These are phyloP conservation scores for Neurospora sp. DNA, from an alignment of 2,329 filamentous ascomycete genomes.

Conservation along the genomic window DNA sequence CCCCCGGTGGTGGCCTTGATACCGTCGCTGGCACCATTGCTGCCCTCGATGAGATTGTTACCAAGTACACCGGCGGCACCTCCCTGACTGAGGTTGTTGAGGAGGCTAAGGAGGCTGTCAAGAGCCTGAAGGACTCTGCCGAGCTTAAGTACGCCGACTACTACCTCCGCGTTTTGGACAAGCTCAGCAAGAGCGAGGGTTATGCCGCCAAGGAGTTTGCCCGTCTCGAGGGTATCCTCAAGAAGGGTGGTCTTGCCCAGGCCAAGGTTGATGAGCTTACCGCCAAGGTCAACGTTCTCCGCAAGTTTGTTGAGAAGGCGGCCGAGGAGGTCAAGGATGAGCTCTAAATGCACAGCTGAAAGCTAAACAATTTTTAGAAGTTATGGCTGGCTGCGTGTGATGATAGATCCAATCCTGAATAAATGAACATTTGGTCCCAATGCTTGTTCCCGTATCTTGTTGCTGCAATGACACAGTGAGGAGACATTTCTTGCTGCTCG, in stretches of 20 bases:
- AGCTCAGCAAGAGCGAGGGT: constrained; percentile 65
- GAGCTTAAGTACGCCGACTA: constrained; percentile 80
- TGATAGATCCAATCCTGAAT: constrained; percentile 2
- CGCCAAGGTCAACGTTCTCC: constrained; percentile 79
- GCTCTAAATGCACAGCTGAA: constrained; percentile 43
- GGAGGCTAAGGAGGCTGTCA: constrained; percentile 64
- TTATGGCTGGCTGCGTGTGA: background rate
- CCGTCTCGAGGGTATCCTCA: constrained; percentile 68
- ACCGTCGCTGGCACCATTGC: constrained; percentile 72
- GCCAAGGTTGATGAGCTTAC: constrained; percentile 84
- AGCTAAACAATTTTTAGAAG: constrained; percentile 17
- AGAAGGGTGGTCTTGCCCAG: constrained; percentile 76
- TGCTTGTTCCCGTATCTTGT: background rate
- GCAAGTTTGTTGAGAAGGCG: constrained; percentile 59
- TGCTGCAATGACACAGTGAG: background rate
- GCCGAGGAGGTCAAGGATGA: constrained; percentile 54
- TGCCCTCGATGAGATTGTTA: constrained; percentile 64
- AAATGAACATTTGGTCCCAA: constrained; percentile 1
- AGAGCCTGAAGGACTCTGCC: constrained; percentile 50
- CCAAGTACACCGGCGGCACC: constrained; percentile 59
- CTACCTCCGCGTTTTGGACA: constrained; percentile 85
- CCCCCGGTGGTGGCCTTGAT: constrained; percentile 71
- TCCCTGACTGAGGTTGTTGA: constrained; percentile 53
- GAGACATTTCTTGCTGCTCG: background rate
- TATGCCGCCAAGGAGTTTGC: constrained; percentile 81